Evolutionary conservation across 257 asterid genomes (phyloP).

Genomic region (Solanum verrucosum): DNA sequence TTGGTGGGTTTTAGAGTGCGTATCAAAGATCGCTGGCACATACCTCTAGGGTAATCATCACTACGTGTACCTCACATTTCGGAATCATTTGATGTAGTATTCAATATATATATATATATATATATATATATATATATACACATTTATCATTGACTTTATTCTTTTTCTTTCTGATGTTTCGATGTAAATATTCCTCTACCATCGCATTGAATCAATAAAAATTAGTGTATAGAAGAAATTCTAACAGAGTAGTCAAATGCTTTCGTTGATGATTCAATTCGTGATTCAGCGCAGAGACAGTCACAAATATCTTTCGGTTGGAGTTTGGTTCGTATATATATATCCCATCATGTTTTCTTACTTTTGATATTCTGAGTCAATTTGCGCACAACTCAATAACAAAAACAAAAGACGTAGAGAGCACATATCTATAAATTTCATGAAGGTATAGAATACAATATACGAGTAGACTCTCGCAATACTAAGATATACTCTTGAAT

Average conservation of each 20-base stretch:
- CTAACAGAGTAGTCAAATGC: background rate
- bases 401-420: background rate
- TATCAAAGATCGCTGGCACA: too few species aligned
- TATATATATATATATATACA: too few species aligned
- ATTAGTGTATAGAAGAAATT: too few species aligned
- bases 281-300: too few species aligned
- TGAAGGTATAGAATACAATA: background rate
- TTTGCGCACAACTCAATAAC: fast-evolving
- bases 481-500: too few species aligned
- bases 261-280: too few species aligned
- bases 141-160: background rate
- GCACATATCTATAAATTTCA: background rate
- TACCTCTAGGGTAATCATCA: background rate
- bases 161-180: too few species aligned
- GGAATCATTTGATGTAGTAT: too few species aligned
- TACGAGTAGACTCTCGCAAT: background rate
- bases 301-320: too few species aligned
- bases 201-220: background rate
- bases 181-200: fast-evolving
- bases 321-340: too few species aligned
- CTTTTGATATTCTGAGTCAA: fast-evolving
- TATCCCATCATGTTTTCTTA: too few species aligned
- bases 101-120: too few species aligned
- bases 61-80: background rate
- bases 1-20: background rate